Evolutionary conservation across 805 yeast genomes (phyloP), one percentile per base, ranked within the genome.

Genomic region (Sugiyamaella boreocaroliniensis): DNA sequence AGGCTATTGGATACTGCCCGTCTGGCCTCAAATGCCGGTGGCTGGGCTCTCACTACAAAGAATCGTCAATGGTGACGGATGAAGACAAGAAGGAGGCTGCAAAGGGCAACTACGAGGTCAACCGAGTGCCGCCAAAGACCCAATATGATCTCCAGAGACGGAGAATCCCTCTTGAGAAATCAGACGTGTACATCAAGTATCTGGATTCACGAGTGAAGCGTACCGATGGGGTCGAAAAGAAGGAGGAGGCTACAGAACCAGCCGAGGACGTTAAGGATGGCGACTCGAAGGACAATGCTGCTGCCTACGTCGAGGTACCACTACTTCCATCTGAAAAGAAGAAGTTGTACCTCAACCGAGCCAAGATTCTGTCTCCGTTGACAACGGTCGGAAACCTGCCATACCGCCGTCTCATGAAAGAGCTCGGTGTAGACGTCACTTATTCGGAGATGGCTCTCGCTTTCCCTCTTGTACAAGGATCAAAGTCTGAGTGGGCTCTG

Each of bases 331-430:
- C 77, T n/a, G 98, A 93, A 68, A 93, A 93, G 79, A 86, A 85
- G 67, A 76, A 71, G 52, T 65, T 93, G 47, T 73, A 89, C 64
- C 76, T 86, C 49, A 71, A 73, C 37, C 74, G 80, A 45, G 92
- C 92, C 58, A 89, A 89, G 69, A 89, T 93, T 55, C 83, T 93
- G 7, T 88, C 97, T 1, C 99, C 99, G 1, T 76, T 93, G 57
- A 95, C 99, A 34, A 93, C 99, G 0, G 99, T 93, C 5, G 99
- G 99, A 19, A 93, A 93, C 69, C 75, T 93, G 62, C 99, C 99
- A 14, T 93, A 81, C 71, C 84, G 99, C 68, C 78, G 98, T 61
- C 76, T 93, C 55, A 90, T 93, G 97, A 85, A 83, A 63, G 77
- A 84, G 1, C 69, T 89, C 34, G 97, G 97, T 15, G 96, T 96